phyloP scores from a whole-genome alignment of 2,329 filamentous ascomycete species.

The Fusarium chlamydosporum region DNA sequence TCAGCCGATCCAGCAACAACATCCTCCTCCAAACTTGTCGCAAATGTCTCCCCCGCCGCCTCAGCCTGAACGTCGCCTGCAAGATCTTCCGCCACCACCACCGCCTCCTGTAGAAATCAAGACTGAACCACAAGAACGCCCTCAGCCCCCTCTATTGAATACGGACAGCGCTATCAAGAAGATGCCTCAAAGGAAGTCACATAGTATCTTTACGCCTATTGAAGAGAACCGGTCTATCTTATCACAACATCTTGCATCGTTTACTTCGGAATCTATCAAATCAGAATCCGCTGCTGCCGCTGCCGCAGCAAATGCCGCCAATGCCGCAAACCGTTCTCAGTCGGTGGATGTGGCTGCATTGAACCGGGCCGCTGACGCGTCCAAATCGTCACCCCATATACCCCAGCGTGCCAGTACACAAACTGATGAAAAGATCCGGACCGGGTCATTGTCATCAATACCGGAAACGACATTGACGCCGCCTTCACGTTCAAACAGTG shows the following conservation, averaged over 20 bases:
- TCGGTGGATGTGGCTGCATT: conserved; percentile 74
- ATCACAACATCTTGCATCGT: conserved; percentile 83
- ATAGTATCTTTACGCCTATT: conserved; percentile 97
- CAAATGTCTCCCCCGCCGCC: conserved; percentile 69
- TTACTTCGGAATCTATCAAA: conserved; percentile 67
- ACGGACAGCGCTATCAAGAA: conserved; percentile 69
- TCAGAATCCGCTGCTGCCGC: conserved; percentile 54
- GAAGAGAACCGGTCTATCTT: conserved; percentile 92
- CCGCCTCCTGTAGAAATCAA: conserved; percentile 66
- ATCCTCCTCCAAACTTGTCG: conserved; percentile 63
- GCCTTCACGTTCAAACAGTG: conserved; percentile 83
- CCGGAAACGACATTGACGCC: conserved; percentile 76
- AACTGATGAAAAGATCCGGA: conserved; percentile 61
- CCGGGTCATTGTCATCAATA: conserved; percentile 71
- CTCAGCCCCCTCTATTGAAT: conserved; percentile 64
- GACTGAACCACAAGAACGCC: conserved; percentile 63
- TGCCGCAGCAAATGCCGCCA: conserved; percentile 47
- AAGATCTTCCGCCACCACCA: conserved; percentile 67
- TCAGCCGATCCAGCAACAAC: conserved; percentile 68
- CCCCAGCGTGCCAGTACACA: conserved; percentile 66
- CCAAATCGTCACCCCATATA: conserved; percentile 71
- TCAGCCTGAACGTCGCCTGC: conserved; percentile 59
- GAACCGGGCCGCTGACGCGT: conserved; percentile 62
- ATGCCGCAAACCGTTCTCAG: conserved; percentile 66
- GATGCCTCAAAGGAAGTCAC: conserved; percentile 81